These are phyloP conservation scores for Neoboletus subvelutipes DNA, from an alignment of 768 basidiomycete species.

Conservation along the genomic window DNA sequence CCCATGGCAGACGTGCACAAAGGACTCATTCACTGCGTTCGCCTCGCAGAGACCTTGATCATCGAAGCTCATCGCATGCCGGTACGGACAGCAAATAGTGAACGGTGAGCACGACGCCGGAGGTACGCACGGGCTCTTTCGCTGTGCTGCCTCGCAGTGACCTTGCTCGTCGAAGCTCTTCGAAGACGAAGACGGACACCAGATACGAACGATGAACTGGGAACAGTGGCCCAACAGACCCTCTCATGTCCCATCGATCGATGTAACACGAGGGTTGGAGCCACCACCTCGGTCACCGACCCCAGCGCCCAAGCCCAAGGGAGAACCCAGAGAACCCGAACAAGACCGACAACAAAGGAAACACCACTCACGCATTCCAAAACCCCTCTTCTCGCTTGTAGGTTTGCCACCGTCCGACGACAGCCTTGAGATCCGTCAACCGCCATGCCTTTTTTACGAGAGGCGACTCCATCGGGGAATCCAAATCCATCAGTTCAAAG, in stretches of 20 bases:
- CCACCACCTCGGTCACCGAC: not conserved
- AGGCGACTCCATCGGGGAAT: slow-evolving; percentile 43
- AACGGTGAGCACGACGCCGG: slow-evolving; percentile 17
- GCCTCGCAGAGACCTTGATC: slow-evolving; percentile 22
- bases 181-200: not conserved
- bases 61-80: not conserved
- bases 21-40: slow-evolving; percentile 10
- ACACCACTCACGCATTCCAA: slow-evolving; percentile 60
- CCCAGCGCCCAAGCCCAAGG: not conserved
- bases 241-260: slow-evolving; percentile 20
- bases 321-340: slow-evolving; percentile 3
- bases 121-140: slow-evolving; percentile 1
- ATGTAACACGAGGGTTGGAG: slow-evolving; percentile 1
- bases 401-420: slow-evolving; percentile 52
- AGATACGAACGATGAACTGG: slow-evolving; percentile 14
- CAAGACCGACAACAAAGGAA: not conserved
- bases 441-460: slow-evolving; percentile 50
- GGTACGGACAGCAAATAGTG: not conserved
- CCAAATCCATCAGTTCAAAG: slow-evolving; percentile 62
- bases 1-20: slow-evolving; percentile 1
- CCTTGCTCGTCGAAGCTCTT: slow-evolving; percentile 16
- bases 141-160: slow-evolving; percentile 21
- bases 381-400: slow-evolving; percentile 57
- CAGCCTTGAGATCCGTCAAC: slow-evolving; percentile 49
- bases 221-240: slow-evolving; percentile 3